Evolutionary conservation across 1,284 basidiomycete species (phyloP), one percentile per base, ranked within the genome.

Genomic region (Cystobasidium slooffiae): DNA sequence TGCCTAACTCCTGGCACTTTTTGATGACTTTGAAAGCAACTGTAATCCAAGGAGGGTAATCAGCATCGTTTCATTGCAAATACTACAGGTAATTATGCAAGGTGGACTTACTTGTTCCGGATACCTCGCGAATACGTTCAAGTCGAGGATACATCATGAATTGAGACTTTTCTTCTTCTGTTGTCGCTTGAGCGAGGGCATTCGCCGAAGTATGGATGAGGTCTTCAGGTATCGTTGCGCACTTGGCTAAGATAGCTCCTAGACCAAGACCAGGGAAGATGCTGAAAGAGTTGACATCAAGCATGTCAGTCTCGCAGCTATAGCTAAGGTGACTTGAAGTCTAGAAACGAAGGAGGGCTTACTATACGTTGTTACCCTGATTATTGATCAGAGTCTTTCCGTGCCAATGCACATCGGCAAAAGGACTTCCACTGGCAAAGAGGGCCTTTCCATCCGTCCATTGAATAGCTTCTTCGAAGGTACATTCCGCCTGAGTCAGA

Each of bases 361-460:
- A 73, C 72, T 61, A 90, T 80, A 90, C 88, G 84, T 94, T 95
- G 83, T 95, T 94, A 47, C 90, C 92, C 92, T 6, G 94, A 90
- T 80, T 92, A 90, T 78, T 73, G 16, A 61, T 66, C 39, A 73
- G 22, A 51, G 39, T 90, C 84, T 46, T 75, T 62, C 90, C 88
- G 44, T 87, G 82, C 83, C 85, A 90, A 64, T 85, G 81, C 73
- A 88, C 84, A 74, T 87, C 85, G 6, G 89, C 88, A 87, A 96
- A 97, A 0, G 94, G 94, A 55, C 92, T 94, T 1, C 94, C 95
- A 47, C 89, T 90, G 0, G 95, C 94, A 81, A 96, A 97, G 75
- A 97, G 87, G 37, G 82, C 91, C 55, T 83, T 84, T 31, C 91
- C 91, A 46, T 87, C 82, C 5, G 90, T 90, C 84, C 90, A 88